Evolutionary conservation across 1,284 basidiomycete species (phyloP).

Genomic region (Heterobasidion parviporum): DNA sequence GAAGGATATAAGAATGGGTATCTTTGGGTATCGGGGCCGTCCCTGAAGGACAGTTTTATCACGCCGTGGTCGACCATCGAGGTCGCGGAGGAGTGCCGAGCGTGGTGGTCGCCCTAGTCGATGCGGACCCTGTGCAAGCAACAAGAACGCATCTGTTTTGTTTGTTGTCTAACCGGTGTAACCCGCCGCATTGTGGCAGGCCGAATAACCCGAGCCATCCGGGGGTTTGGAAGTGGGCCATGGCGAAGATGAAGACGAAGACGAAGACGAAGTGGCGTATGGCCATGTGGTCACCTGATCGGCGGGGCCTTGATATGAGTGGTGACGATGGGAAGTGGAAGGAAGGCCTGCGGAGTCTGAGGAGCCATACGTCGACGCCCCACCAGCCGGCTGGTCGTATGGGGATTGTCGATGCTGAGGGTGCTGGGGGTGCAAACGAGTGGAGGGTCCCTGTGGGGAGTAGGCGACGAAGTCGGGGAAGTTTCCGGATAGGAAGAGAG

Average conservation of each 20-base stretch:
- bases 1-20: not conserved
- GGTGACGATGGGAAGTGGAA: not conserved
- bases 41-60: too few relatives aligned
- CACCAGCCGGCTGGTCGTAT: constrained; percentile 7
- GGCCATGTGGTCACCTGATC: not conserved
- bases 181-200: too few relatives aligned
- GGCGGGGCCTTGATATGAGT: not conserved
- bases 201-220: not conserved
- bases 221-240: not conserved
- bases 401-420: constrained; percentile 3
- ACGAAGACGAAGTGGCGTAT: not conserved
- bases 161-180: too few relatives aligned
- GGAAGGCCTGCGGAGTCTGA: not conserved
- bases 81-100: too few relatives aligned
- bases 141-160: too few relatives aligned
- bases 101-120: too few relatives aligned
- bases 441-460: not conserved
- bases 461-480: constrained; percentile 41
- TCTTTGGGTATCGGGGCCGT: not conserved
- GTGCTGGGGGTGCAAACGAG: constrained; percentile 5
- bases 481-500: constrained; percentile 39
- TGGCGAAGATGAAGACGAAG: not conserved
- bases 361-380: not conserved
- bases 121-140: too few relatives aligned
- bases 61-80: too few relatives aligned